phyloP scores from a whole-genome alignment of 768 basidiomycete species.

The Megacollybia marginata region DNA sequence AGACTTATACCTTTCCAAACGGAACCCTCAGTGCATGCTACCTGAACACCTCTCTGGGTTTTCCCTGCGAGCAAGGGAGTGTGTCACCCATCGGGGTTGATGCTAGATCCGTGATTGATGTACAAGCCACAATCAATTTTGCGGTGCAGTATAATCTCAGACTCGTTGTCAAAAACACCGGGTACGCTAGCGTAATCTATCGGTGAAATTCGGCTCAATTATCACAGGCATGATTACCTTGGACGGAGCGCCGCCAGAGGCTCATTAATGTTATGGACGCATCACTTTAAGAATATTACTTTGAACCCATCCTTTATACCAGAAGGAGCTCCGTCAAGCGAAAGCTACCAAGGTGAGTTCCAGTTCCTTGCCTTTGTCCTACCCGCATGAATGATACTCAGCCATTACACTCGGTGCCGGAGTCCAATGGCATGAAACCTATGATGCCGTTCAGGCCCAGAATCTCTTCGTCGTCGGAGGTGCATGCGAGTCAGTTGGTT shows the following conservation, averaged over 20 bases:
- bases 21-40: too few species aligned
- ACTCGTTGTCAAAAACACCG: too few species aligned
- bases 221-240: constrained; percentile 16
- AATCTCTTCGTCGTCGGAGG: constrained; percentile 18
- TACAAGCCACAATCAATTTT: too few species aligned
- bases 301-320: constrained; percentile 11
- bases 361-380: background rate
- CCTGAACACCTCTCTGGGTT: too few species aligned
- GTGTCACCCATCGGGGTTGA: too few species aligned
- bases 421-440: constrained; percentile 8
- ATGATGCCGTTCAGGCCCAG: constrained; percentile 15
- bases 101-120: too few species aligned
- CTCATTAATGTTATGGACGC: constrained; percentile 16
- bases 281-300: constrained; percentile 8
- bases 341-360: background rate
- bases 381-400: background rate
- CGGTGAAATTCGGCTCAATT: too few species aligned
- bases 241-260: constrained; percentile 14
- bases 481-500: constrained; percentile 3
- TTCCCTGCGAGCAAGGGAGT: too few species aligned
- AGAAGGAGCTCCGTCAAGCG: background rate
- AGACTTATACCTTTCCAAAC: too few species aligned
- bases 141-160: too few species aligned
- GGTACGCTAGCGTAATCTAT: too few species aligned
- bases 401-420: constrained; percentile 4